Percentiles rank a stretch among this genome's conserved stretches.
Conservation (phyloP, 1,139 yeast species). For the Geotrichum bryndzae region DNA sequence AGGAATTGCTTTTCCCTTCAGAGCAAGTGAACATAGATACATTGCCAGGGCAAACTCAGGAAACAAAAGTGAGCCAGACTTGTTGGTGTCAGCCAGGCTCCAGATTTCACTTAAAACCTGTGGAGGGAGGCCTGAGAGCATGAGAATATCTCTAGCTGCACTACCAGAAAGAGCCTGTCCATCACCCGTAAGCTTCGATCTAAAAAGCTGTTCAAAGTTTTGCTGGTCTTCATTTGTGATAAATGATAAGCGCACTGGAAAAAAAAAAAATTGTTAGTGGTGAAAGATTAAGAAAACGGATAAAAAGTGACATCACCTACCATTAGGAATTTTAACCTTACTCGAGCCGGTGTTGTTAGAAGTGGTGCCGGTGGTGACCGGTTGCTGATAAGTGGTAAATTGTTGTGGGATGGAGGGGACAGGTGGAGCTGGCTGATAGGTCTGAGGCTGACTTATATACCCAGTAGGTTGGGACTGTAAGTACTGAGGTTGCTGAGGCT, state of each 20-base stretch:
- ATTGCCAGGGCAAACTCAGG: constrained; percentile 95
- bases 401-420: constrained; percentile 19
- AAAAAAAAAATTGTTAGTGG: background rate
- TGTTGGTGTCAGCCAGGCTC: constrained; percentile 83
- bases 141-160: constrained; percentile 68
- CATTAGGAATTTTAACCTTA: constrained; percentile 27
- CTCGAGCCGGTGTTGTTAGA: constrained; percentile 29
- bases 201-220: constrained; percentile 75
- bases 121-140: constrained; percentile 75
- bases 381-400: constrained; percentile 16
- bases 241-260: constrained; percentile 63
- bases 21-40: constrained; percentile 73
- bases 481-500: constrained; percentile 18
- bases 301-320: constrained; percentile 35
- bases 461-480: constrained; percentile 26
- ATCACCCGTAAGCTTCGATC: constrained; percentile 69
- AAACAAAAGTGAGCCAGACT: constrained; percentile 75
- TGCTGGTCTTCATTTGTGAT: constrained; percentile 79
- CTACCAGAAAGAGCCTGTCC: constrained; percentile 70
- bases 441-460: constrained; percentile 17
- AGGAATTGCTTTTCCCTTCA: constrained; percentile 77
- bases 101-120: constrained; percentile 79
- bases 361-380: constrained; percentile 26
- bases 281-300: constrained; percentile 16
- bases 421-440: constrained; percentile 15